Conservation (phyloP, 331 rosid genomes). For the Malus hybrid region DNA sequence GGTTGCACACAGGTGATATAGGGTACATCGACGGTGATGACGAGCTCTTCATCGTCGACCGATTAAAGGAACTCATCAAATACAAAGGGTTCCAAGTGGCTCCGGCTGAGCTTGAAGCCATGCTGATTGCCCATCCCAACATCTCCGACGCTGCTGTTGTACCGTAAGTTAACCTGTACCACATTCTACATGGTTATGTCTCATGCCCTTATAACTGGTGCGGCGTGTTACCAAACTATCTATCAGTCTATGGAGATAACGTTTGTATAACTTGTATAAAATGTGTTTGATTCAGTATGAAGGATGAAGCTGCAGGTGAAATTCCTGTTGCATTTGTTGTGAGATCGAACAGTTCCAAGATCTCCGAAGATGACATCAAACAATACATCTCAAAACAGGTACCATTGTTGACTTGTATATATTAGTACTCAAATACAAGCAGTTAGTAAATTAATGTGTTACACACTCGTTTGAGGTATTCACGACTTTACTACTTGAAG, state of each 20-base stretch:
- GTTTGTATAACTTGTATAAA: neutral
- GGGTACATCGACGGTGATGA: conserved; percentile 62
- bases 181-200: neutral
- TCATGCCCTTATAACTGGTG: too few species aligned
- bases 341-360: conserved; percentile 48
- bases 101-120: conserved; percentile 89
- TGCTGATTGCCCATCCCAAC: conserved; percentile 52
- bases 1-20: conserved; percentile 85
- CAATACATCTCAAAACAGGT: conserved; percentile 63
- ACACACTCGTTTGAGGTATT: too few species aligned
- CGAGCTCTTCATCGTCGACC: conserved; percentile 64
- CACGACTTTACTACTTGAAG: too few species aligned
- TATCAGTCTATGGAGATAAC: too few species aligned
- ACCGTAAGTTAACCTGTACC: conserved; percentile 38
- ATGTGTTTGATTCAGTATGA: conserved; percentile 35
- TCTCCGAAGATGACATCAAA: conserved; percentile 59
- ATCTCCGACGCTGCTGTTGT: conserved; percentile 80
- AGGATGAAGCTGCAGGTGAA: conserved; percentile 76
- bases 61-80: conserved; percentile 68
- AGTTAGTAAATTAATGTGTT: too few species aligned
- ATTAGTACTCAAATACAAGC: too few species aligned
- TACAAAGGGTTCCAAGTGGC: conserved; percentile 82
- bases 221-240: too few species aligned
- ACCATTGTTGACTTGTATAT: neutral
- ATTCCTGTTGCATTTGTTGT: conserved; percentile 78